phyloP scores from a whole-genome alignment of 1,139 yeast genomes.

The Lodderomyces pseudojiufengensis region DNA sequence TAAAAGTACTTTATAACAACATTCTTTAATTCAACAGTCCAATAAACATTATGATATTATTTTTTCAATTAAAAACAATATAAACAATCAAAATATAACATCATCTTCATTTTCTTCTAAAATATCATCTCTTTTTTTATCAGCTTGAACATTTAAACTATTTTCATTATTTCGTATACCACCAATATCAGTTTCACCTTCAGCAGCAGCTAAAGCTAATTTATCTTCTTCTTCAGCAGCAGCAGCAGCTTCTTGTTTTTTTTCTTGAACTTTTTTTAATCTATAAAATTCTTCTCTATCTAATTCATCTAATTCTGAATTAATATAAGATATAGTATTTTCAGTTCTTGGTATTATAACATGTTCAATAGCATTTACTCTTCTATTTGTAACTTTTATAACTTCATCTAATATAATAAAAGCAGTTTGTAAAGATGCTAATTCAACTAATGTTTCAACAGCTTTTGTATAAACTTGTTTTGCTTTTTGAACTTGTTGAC shows the following conservation, averaged over 20 bases:
- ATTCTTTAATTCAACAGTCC: too few species aligned
- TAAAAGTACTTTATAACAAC: too few species aligned
- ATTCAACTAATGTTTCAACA: slow-evolving; percentile 91
- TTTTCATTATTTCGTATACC: slow-evolving; percentile 22
- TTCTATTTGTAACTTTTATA: slow-evolving; percentile 93
- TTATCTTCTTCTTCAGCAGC: slow-evolving; percentile 54
- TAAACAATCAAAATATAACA: slow-evolving; percentile 42
- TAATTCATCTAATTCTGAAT: slow-evolving; percentile 93
- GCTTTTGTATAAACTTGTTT: slow-evolving; percentile 90
- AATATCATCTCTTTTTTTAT: slow-evolving; percentile 19
- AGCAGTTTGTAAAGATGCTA: slow-evolving; percentile 94
- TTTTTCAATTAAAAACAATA: too few species aligned
- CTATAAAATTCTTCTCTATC: slow-evolving; percentile 98
- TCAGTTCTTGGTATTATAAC: slow-evolving; percentile 97
- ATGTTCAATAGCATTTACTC: slow-evolving; percentile 98
- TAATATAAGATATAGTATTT: slow-evolving; percentile 88
- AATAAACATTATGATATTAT: too few species aligned
- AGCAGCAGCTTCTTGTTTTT: slow-evolving; percentile 80
- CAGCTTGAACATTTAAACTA: slow-evolving; percentile 21
- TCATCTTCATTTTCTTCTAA: slow-evolving; percentile 42
- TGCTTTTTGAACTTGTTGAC: slow-evolving; percentile 96
- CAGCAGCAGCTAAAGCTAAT: slow-evolving; percentile 18
- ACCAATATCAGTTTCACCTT: slow-evolving; percentile 18
- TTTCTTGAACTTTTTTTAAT: slow-evolving; percentile 93
- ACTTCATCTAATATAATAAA: slow-evolving; percentile 96